Conservation (phyloP, 345 rosid species). For the Brassica incana region DNA sequence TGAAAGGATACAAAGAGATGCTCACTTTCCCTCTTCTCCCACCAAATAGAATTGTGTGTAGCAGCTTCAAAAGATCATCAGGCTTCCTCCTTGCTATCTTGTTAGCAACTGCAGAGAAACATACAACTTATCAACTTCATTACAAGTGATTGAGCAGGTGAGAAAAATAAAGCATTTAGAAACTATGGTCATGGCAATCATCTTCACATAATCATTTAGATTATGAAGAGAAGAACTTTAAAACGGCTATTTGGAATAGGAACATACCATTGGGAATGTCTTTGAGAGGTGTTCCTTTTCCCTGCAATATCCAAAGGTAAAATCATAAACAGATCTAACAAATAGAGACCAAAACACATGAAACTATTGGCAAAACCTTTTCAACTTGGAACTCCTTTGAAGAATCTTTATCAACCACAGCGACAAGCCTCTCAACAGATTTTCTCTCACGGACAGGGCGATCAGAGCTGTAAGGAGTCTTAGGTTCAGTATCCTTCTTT, state of each 20-base stretch:
- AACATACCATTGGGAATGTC: conserved; percentile 87
- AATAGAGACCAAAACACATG: background rate
- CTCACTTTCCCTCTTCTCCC: conserved; percentile 83
- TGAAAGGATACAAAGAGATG: conserved; percentile 14
- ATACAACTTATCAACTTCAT: background rate
- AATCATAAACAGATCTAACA: conserved; percentile 20
- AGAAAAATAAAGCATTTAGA: background rate
- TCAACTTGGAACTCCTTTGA: conserved; percentile 66
- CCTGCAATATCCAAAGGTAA: conserved; percentile 57
- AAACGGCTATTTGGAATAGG: background rate
- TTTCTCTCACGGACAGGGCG: conserved; percentile 94
- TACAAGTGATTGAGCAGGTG: conserved; percentile 1
- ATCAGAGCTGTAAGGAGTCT: conserved; percentile 63
- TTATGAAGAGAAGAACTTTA: background rate
- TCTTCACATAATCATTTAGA: background rate
- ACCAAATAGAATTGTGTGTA: conserved; percentile 69
- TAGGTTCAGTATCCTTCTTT: conserved; percentile 52
- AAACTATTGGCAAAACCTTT: conserved; percentile 57
- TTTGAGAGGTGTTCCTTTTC: conserved; percentile 79
- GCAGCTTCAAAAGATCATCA: conserved; percentile 72
- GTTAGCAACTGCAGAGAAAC: conserved; percentile 63
- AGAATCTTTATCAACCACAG: conserved; percentile 70
- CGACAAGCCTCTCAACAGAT: conserved; percentile 92
- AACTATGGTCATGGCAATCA: background rate
- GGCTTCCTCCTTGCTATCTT: conserved; percentile 74